phyloP scores from a whole-genome alignment of 345 rosid species.

The Eucalyptus cladocalyx region DNA sequence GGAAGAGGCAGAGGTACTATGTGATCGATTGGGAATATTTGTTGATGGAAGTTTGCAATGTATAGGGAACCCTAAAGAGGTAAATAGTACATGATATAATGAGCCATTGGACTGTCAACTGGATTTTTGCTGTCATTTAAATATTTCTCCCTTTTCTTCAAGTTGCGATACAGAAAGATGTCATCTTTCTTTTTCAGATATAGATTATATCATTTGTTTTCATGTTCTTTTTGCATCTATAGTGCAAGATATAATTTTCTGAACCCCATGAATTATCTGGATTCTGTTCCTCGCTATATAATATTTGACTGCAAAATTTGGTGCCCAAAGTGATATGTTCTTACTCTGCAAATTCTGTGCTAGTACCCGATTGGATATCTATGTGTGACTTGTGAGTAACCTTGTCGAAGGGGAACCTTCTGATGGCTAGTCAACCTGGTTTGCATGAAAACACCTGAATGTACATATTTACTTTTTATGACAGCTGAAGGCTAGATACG shows the following conservation, averaged over 20 bases:
- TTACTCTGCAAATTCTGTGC: not conserved
- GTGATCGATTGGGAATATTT: conserved; percentile 84
- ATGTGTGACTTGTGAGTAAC: not conserved
- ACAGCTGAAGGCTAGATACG: conserved; percentile 80
- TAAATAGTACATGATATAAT: not conserved
- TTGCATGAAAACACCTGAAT: not conserved
- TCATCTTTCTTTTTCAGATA: not conserved
- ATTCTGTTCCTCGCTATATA: not conserved
- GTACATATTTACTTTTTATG: not conserved
- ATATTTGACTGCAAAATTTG: not conserved
- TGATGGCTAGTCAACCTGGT: not conserved
- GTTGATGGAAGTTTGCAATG: conserved; percentile 87
- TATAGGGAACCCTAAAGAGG: conserved; percentile 95
- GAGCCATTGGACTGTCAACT: not conserved
- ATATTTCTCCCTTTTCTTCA: not conserved
- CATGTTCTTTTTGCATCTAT: no score
- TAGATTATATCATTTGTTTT: not conserved
- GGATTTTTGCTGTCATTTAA: not conserved
- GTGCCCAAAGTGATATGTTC: not conserved
- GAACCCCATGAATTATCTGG: not conserved
- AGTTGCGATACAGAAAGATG: not conserved
- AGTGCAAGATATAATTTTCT: not conserved
- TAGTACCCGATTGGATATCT: not conserved
- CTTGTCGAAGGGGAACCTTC: not conserved
- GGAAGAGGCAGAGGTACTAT: conserved; percentile 95